phyloP scores from a whole-genome alignment of 2,329 filamentous ascomycete genomes.

The Lojkania enalia region DNA sequence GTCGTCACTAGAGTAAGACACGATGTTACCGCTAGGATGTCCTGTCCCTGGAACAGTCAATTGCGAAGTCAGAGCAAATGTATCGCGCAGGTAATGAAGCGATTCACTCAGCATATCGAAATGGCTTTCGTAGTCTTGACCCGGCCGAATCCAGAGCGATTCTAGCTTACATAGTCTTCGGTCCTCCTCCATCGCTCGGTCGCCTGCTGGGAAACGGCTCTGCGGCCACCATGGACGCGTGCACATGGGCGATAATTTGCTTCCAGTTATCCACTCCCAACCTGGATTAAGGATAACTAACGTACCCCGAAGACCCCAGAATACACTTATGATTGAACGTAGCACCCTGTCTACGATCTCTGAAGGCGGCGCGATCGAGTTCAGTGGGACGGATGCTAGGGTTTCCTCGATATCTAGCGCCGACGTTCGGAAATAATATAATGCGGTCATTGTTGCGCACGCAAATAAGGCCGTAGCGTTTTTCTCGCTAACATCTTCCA shows the following conservation, averaged over 20 bases:
- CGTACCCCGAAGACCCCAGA: constrained; percentile 38
- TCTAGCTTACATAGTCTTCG: constrained; percentile 27
- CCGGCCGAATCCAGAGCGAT: constrained; percentile 28
- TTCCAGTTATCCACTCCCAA: constrained; percentile 34
- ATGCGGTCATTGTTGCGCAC: constrained; percentile 35
- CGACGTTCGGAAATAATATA: constrained; percentile 40
- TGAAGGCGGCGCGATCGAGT: constrained; percentile 20
- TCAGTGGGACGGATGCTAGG: constrained; percentile 25
- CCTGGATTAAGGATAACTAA: constrained; percentile 35
- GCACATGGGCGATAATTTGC: constrained; percentile 31
- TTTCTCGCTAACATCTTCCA: constrained; percentile 43
- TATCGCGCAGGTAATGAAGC: constrained; percentile 31
- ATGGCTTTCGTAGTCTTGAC: constrained; percentile 13
- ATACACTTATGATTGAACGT: constrained; percentile 25
- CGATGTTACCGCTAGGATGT: constrained; percentile 30
- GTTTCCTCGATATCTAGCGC: constrained; percentile 36
- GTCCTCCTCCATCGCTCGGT: constrained; percentile 34
- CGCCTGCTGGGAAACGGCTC: constrained; percentile 23
- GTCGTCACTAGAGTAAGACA: constrained; percentile 36
- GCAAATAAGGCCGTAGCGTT: constrained; percentile 50
- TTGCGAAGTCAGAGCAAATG: constrained; percentile 36
- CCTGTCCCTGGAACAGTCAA: constrained; percentile 26
- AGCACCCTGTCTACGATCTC: constrained; percentile 33
- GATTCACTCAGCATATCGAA: constrained; percentile 26
- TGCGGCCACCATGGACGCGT: constrained; percentile 41